Percentiles rank a stretch among this genome's conserved stretches.
Evolutionary conservation across 164 flowering plant genomes (phyloP).

Genomic region (Berberis vulgaris): DNA sequence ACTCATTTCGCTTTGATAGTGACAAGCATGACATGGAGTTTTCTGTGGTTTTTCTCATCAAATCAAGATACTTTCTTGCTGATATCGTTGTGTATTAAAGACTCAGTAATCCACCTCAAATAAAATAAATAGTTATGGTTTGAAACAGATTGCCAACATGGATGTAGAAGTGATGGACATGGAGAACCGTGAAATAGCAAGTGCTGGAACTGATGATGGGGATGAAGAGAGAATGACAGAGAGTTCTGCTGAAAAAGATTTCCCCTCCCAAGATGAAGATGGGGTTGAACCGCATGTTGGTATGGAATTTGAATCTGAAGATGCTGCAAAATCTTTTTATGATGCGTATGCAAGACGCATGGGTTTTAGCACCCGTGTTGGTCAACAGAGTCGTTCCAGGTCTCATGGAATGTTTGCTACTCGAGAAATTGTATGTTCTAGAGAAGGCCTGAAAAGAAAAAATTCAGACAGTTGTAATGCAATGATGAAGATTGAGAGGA

Average conservation of each 20-base stretch:
- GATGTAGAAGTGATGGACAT: conserved; percentile 32
- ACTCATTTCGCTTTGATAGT: background rate
- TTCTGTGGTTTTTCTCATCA: background rate
- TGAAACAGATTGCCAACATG: conserved; percentile 12
- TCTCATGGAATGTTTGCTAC: conserved; percentile 28
- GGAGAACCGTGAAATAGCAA: conserved; percentile 22
- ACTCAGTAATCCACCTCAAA: background rate
- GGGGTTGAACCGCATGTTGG: conserved; percentile 56
- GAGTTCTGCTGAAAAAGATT: conserved; percentile 10
- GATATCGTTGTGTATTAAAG: background rate
- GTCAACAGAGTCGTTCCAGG: conserved; percentile 36
- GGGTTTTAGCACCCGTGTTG: conserved; percentile 52
- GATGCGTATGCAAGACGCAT: conserved; percentile 55
- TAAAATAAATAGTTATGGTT: background rate
- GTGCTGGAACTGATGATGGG: conserved; percentile 21
- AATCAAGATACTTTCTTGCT: background rate
- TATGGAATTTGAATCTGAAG: conserved; percentile 69
- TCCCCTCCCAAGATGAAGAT: conserved; percentile 26
- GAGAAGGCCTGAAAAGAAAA: conserved; percentile 45
- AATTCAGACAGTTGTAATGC: conserved; percentile 53
- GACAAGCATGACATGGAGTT: background rate
- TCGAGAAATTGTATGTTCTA: conserved; percentile 51
- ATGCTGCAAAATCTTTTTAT: conserved; percentile 52
- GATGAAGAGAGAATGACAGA: conserved; percentile 27
- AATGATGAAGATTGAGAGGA: conserved; percentile 47